Conservation (phyloP, 2,329 filamentous ascomycete species). For the Diaporthe ilicicola region DNA sequence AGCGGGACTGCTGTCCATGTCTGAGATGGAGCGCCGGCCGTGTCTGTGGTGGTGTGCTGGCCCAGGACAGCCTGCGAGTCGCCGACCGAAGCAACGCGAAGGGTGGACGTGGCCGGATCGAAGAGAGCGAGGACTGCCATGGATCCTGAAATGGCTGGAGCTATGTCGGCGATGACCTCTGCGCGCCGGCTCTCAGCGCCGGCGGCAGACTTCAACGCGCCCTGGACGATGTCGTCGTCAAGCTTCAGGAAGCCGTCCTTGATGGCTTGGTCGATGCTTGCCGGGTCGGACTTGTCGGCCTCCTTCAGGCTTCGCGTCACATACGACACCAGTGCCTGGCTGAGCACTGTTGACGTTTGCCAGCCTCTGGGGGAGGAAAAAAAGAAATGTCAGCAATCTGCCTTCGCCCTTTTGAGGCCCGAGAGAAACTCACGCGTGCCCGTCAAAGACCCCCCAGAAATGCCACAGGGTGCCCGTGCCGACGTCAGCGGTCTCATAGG, state of each 20-base stretch:
- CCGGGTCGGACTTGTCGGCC: constrained; percentile 44
- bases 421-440: constrained; percentile 52
- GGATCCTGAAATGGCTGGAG: constrained; percentile 58
- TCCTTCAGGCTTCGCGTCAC: constrained; percentile 48
- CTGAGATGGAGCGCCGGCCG: constrained; percentile 37
- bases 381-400: neutral
- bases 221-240: constrained; percentile 62
- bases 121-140: constrained; percentile 72
- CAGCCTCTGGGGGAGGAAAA: constrained; percentile 49
- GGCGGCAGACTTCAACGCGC: constrained; percentile 43
- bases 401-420: neutral
- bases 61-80: constrained; percentile 75
- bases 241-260: constrained; percentile 64
- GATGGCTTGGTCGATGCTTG: constrained; percentile 62
- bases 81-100: constrained; percentile 72
- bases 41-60: constrained; percentile 41
- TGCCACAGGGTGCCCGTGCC: constrained; percentile 41
- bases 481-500: constrained; percentile 40
- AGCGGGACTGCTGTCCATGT: constrained; percentile 63
- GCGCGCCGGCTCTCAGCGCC: constrained; percentile 35
- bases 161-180: constrained; percentile 44
- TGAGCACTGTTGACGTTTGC: constrained; percentile 51
- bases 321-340: constrained; percentile 50
- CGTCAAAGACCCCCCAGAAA: constrained; percentile 56
- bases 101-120: constrained; percentile 58